Evolutionary conservation across 139 green algal genomes (phyloP), one percentile per base, ranked within the genome.

Genomic region (Asterochloris sp.): DNA sequence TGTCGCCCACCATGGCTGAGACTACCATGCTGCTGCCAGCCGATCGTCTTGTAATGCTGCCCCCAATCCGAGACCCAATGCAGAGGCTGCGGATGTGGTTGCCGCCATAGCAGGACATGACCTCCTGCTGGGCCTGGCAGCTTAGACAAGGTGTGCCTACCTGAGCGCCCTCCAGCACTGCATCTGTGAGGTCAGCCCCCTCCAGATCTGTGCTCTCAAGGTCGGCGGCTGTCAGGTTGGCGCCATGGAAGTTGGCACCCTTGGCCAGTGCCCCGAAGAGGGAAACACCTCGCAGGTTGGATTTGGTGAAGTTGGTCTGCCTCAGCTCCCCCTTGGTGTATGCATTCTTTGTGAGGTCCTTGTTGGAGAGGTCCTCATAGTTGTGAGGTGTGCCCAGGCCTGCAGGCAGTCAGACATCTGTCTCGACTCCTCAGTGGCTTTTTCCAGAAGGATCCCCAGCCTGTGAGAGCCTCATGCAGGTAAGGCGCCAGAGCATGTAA

Each of bases 151-250:
- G 15, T 63, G 11, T 26, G 16, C 62, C 13, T 38, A 96, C 90
- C 84, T 92, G 89, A 0, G 94, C 94, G 11, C 93, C 94, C 67
- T 91, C 86, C 74, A 98, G 74, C 12, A 95, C 73, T 10, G 94
- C 94, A 80, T 95, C 69, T 0, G 80, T 90, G 74, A 98, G 91
- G 86, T 97, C 94, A 10, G 89, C 89, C 21, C 87, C 86, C 87
- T 95, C 91, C 79, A 94, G 90, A 80, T 94, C 87, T 11, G 80
- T 86, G 38, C 76, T 85, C 54, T 81, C 94, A 71, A 97, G 78
- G 83, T 97, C 94, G 6, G 93, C 93, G 16, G 83, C 82, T 21
- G 82, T 85, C 76, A 97, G 85, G 79, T 95, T 89, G 26, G 94
- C 90, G 1, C 91, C 92, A 0, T 68, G 74, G 75, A 97, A 97